phyloP scores from a whole-genome alignment of 225 moss, liverwort and hornwort species.

The Pleurozium schreberi region DNA sequence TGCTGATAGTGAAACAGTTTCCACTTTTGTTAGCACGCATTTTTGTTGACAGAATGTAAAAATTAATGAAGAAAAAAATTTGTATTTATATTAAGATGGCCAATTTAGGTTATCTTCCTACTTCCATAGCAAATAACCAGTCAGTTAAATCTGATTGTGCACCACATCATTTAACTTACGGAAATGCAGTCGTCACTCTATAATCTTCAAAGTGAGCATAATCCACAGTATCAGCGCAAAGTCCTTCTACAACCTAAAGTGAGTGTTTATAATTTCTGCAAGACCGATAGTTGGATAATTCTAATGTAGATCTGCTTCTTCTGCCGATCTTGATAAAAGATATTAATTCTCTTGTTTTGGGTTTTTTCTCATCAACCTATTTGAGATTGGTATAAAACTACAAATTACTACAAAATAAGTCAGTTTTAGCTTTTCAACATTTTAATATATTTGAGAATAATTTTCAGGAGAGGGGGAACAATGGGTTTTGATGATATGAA shows the following conservation, averaged over 20 bases:
- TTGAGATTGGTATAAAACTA: no score
- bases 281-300: rapidly evolving
- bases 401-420: not conserved
- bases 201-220: not conserved
- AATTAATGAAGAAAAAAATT: no score
- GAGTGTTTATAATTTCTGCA: not conserved
- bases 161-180: not conserved
- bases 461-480: not conserved
- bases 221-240: no score
- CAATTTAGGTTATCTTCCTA: no score
- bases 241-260: not conserved
- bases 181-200: no score
- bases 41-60: not conserved
- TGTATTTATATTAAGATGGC: no score
- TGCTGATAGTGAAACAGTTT: not conserved
- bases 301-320: not conserved
- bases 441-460: not conserved
- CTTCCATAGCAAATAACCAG: no score
- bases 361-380: not conserved
- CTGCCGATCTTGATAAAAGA: not conserved
- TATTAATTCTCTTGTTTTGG: no score
- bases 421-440: not conserved
- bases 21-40: not conserved
- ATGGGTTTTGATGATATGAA: not conserved
- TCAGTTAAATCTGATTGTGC: no score